Evolutionary conservation across 2,329 filamentous ascomycete species (phyloP), one percentile per base, ranked within the genome.

Genomic region (Pseudomassariella vexata): DNA sequence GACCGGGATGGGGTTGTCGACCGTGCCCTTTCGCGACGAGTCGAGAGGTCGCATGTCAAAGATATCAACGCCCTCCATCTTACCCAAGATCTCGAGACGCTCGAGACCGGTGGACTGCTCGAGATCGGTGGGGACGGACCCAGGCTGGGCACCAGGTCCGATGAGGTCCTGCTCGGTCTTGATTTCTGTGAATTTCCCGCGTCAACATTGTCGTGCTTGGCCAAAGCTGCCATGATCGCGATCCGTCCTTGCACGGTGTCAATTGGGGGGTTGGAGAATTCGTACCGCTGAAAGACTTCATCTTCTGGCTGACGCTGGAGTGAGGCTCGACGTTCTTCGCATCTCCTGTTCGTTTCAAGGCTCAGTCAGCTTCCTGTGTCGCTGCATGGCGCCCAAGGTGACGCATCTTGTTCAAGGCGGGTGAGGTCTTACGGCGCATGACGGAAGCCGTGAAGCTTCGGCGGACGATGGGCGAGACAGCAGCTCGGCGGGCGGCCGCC

Each of bases 21-120:
- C 63, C 39, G 92, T 96, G 85, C 90, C 90, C 65, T 76, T 77
- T 58, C 92, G 82, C 62, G 84, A 92, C 44, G 90, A 74, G 62
- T 96, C 92, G 52, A 98, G 78, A 44, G 92, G 92, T 65, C 79
- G 82, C 92, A 96, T 95, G 70, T 98, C 89, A 71, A 98, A 98
- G 60, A 96, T 73, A 60, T 98, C 92, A 53, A 95, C 72, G 48
- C 92, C 89, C 74, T 96, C 87, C 84, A 96, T 95, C 80, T 98
- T 98, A 68, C 92, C 92, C 61, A 98, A 75, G 56, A 98, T 92
- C 69, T 98, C 92, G 51, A 98, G 78, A 78, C 92, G 89, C 75
- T 98, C 92, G 39, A 96, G 76, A 85, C 92, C 92, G 51, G 92
- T 96, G 39, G 92, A 70, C 66, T 98, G 92, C 64, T 96, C 88